Base-by-base conservation (phyloP, 306 rosid species). In the Sindora glabra region DNA sequence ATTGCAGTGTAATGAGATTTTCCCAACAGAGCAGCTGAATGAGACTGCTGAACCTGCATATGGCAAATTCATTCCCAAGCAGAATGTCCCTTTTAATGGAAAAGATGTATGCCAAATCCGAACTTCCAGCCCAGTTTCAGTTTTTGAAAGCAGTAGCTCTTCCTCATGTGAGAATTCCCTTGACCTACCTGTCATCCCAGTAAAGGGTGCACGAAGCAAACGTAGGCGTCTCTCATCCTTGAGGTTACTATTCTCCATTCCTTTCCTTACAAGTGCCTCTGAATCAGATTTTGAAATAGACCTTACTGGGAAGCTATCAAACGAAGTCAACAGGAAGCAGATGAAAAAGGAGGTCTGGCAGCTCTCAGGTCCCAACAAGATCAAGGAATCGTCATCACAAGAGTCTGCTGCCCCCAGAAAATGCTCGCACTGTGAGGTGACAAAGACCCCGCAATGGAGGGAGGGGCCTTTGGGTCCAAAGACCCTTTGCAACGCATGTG, bases 381-480 rank as follows among this genome's bases (percentile, higher is more conserved):
- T 50, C 67, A 68, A 71, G 25, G 61, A 47, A 65, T 63, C 48
- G 48, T 53, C 53, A 15, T 61, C 37, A 6, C 67, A 55, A 44
- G 80, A 59, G 19, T n/a, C 68, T 3, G 50, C 27, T 18, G 61
- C 67, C 32, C 14, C 53, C 10, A 73, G 76, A 73, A 83, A 69
- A 71, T 89, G 96, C 82, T 62, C 57, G 27, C 96, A 89, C 48
- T 89, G 96, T 42, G 82, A 80, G 64, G 78, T 83, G 58, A 81
- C 85, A 10, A 79, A 73, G 58, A 89, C 96, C 34, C 96, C 96
- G 3, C 96, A 86, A 44, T 89, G 96, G 96, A 72, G 96, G 60
- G 96, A 89, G 72, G 96, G 96, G 3, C 96, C 96, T 5, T 70
- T 74, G 60, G 96, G 96, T 8, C 96, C 96, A 1, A 89, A 89